These are phyloP conservation scores for Metarhizium humberi DNA, from an alignment of 2,329 filamentous ascomycete genomes.

Conservation along the genomic window DNA sequence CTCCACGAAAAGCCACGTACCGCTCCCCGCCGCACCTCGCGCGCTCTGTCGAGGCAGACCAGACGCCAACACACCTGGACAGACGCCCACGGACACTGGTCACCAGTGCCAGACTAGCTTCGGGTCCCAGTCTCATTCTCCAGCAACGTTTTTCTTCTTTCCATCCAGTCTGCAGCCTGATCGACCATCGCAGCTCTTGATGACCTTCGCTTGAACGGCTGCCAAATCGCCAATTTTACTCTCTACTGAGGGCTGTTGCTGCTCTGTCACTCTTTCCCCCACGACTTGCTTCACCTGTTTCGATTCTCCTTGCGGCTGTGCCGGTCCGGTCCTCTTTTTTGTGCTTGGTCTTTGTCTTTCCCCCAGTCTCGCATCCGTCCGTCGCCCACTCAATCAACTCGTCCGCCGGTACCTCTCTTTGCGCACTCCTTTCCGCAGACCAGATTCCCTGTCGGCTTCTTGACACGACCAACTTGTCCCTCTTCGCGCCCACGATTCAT, in stretches of 20 bases:
- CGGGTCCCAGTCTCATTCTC: neutral
- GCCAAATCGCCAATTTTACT: neutral
- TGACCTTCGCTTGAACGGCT: neutral
- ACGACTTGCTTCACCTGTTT: conserved; percentile 1
- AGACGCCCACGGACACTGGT: neutral
- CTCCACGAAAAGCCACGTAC: neutral
- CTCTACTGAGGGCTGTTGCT: conserved; percentile 1
- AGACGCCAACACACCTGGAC: neutral
- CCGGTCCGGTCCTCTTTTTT: conserved; percentile 7
- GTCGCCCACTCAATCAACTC: neutral
- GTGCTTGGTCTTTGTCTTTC: neutral
- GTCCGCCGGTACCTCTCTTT: conserved; percentile 1
- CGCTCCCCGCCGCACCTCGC: neutral
- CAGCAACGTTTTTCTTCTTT: neutral
- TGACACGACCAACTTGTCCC: neutral
- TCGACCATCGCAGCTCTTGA: neutral
- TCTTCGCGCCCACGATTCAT: neutral
- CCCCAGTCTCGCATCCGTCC: neutral
- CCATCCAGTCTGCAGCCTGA: neutral
- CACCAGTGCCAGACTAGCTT: neutral
- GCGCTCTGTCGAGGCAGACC: neutral
- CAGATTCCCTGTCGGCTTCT: neutral
- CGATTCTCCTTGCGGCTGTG: conserved; percentile 9
- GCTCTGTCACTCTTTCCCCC: conserved; percentile 5
- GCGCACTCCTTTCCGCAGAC: neutral